Base-by-base conservation (phyloP, 2,329 filamentous ascomycete species). In the Colletotrichum higginsianum region DNA sequence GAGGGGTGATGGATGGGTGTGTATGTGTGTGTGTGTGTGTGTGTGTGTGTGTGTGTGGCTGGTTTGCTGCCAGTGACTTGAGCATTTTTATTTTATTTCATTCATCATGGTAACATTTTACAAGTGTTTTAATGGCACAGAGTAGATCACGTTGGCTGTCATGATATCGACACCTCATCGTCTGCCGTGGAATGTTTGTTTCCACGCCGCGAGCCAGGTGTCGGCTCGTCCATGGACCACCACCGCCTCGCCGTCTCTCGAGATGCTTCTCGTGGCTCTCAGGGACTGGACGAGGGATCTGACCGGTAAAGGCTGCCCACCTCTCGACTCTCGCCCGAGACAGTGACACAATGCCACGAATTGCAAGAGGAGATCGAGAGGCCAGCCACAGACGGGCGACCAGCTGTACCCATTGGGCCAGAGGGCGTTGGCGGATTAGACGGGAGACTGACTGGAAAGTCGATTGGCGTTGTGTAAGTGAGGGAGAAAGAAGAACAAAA, bases 381-480 rank as follows among this genome's bases (percentile, higher is more conserved):
- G 30, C 46, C 50, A 42, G 46, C 63, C 53, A 66, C 38, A 40
- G n/a, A 38, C 8, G 11, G 16, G 30, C 46, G 4, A 7, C 26
- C 7, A 3, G 40, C 35, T 21, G 44, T 57, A 56, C 70, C 70
- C 67, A 66, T 71, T 57, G 42, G 66, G 46, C 42, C 35, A 11
- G 56, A 65, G 47, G 69, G 60, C 66, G 21, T 35, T 7, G 21
- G 12, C 16, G 21, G 60, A n/a, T 26, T 61, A 13, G 61, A 64
- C 53, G 53, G 23, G 8, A 11, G 52, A 60, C 18, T 3, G 44
- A 50, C 18, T 40, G 26, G 21, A 21, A 30, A 46, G 26, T 21
- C 21, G 42, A 47, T 15, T 58, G n/a, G 11, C n/a, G 23, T 7
- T 23, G 21, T 44, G 26, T 35, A 47, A 47, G 23, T 47, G 6